Conservation (phyloP, 768 basidiomycete species). For the Lentinula sp. region DNA sequence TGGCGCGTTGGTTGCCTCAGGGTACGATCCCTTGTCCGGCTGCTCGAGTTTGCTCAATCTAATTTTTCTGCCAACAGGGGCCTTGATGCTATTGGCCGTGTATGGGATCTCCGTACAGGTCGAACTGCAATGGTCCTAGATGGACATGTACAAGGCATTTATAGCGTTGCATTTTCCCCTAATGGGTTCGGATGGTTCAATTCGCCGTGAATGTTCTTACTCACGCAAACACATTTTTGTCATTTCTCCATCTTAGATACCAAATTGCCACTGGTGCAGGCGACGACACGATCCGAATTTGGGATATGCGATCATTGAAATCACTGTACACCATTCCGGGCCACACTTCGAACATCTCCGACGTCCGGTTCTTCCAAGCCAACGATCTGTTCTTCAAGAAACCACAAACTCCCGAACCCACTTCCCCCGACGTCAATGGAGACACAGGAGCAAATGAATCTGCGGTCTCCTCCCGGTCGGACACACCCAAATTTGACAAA, state of each 20-base stretch:
- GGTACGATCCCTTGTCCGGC: constrained; percentile 44
- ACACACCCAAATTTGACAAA: background rate
- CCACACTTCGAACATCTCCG: constrained; percentile 91
- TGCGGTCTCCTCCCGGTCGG: constrained; percentile 4
- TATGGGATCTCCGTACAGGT: constrained; percentile 96
- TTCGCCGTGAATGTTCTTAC: background rate
- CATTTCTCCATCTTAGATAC: constrained; percentile 47
- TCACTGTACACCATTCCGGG: constrained; percentile 96
- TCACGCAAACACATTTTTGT: constrained; percentile 9
- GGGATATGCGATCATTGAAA: constrained; percentile 93
- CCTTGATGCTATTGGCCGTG: constrained; percentile 91
- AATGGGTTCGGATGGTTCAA: constrained; percentile 71
- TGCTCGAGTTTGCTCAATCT: background rate
- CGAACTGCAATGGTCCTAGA: constrained; percentile 97
- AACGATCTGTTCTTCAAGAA: constrained; percentile 46
- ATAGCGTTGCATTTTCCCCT: constrained; percentile 87
- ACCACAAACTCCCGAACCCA: constrained; percentile 20
- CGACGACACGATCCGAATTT: constrained; percentile 97
- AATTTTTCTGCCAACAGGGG: constrained; percentile 47
- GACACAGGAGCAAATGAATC: constrained; percentile 49
- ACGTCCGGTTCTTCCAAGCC: constrained; percentile 88
- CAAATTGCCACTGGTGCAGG: constrained; percentile 96
- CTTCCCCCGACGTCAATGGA: constrained; percentile 17
- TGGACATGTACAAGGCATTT: constrained; percentile 91
- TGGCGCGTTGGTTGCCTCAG: constrained; percentile 88